Conservation (phyloP, 1,284 basidiomycete genomes). For the Farysia itapuensis region DNA sequence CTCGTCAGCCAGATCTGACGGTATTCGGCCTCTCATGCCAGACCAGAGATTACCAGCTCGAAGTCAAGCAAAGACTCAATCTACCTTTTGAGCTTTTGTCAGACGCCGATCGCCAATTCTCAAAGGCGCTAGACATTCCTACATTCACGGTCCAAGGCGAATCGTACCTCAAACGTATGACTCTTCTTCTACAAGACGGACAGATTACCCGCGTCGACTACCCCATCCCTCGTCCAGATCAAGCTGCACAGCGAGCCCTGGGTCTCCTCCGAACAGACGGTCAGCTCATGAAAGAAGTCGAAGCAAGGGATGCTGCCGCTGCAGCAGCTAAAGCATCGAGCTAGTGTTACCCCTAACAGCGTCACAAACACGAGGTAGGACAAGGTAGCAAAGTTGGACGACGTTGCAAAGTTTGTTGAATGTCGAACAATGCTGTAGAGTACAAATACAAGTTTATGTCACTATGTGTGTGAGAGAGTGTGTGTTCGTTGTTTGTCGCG, state of each 20-base stretch:
- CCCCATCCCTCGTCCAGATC: constrained; percentile 26
- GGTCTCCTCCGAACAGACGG: constrained; percentile 32
- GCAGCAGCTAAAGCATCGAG: constrained; percentile 5
- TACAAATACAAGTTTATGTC: too few relatives aligned
- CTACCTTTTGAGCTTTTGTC: constrained; percentile 32
- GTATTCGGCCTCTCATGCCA: constrained; percentile 50
- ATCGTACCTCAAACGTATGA: constrained; percentile 33
- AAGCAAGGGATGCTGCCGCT: constrained; percentile 25
- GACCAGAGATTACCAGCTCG: constrained; percentile 12
- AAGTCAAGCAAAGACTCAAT: constrained; percentile 10
- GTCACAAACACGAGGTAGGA: too few relatives aligned
- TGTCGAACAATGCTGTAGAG: too few relatives aligned
- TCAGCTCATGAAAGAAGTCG: constrained; percentile 28
- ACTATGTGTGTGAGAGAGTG: too few relatives aligned
- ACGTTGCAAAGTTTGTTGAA: too few relatives aligned
- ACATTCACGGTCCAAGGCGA: constrained; percentile 16
- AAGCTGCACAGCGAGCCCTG: constrained; percentile 34
- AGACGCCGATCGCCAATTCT: constrained; percentile 13
- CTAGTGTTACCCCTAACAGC: too few relatives aligned
- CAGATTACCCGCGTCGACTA: constrained; percentile 49
- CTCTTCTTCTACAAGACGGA: constrained; percentile 43
- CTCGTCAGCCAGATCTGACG: constrained; percentile 25
- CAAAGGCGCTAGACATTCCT: constrained; percentile 35
- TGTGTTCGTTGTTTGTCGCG: too few relatives aligned
- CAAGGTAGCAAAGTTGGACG: too few relatives aligned